A percentile compares a stretch with the other conserved stretches of the same genome.
phyloP scores from a whole-genome alignment of 208 protist genomes.

The Trypanosoma lewisi region DNA sequence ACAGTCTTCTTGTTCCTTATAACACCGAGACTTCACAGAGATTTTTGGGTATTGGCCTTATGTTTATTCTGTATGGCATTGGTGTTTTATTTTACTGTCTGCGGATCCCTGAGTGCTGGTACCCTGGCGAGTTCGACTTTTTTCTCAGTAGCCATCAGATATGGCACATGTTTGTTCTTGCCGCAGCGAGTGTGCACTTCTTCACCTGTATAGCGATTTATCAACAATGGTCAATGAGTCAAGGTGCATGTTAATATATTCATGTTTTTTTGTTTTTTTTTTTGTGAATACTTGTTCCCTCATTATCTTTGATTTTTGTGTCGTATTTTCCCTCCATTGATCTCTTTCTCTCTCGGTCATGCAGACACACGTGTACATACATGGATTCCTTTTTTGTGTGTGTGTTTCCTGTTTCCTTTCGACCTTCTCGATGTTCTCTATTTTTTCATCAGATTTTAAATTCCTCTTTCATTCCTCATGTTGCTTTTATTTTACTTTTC shows the following conservation, averaged over 20 bases:
- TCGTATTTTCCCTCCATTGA: neutral
- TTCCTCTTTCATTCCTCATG: too few species aligned
- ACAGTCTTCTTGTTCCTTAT: too few species aligned
- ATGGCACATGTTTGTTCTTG: conserved; percentile 77
- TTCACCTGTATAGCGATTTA: conserved; percentile 67
- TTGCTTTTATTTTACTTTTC: neutral
- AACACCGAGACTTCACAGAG: conserved; percentile 26
- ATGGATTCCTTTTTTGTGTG: neutral
- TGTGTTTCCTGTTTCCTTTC: neutral
- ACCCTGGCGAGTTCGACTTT: conserved; percentile 68
- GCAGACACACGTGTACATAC: neutral
- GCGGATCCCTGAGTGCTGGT: conserved; percentile 67
- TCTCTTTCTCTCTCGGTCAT: neutral
- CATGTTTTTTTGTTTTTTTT: neutral
- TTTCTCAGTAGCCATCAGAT: conserved; percentile 75
- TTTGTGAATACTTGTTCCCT: neutral
- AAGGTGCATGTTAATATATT: conserved; percentile 25
- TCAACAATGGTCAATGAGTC: conserved; percentile 28
- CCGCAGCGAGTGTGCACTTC: conserved; percentile 67
- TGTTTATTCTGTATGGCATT: conserved; percentile 64
- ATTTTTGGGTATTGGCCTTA: conserved; percentile 51
- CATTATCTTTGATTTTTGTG: neutral
- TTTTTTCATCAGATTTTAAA: neutral
- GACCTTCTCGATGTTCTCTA: neutral
- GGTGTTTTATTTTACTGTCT: conserved; percentile 79